A percentile compares a stretch with the other conserved stretches of the same genome.
phyloP scores from a whole-genome alignment of 495 filamentous ascomycete genomes.

The Clohesyomyces aquaticus region DNA sequence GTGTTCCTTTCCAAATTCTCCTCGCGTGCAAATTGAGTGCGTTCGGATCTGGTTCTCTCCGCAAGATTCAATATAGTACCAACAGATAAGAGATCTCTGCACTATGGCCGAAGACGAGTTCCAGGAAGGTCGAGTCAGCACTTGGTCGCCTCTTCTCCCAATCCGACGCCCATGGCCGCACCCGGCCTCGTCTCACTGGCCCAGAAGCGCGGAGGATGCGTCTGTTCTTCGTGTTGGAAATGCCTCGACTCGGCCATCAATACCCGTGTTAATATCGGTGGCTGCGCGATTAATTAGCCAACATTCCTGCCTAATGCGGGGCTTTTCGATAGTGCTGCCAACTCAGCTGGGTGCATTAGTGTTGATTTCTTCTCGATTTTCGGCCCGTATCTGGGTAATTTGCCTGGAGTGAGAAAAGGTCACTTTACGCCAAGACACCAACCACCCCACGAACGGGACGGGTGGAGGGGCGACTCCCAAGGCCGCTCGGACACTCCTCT shows the following conservation, averaged over 20 bases:
- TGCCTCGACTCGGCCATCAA: neutral
- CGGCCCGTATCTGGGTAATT: slow-evolving; percentile 8
- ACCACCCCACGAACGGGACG: slow-evolving; percentile 19
- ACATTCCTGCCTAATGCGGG: slow-evolving; percentile 22
- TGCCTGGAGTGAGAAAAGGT: slow-evolving; percentile 7
- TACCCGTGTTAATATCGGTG: slow-evolving; percentile 16
- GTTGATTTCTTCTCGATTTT: slow-evolving; percentile 13
- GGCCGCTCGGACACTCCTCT: slow-evolving; percentile 1
- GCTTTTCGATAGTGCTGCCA: slow-evolving; percentile 16
- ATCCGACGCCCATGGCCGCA: neutral
- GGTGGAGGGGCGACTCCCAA: slow-evolving; percentile 1
- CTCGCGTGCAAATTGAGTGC: slow-evolving; percentile 10
- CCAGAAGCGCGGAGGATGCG: slow-evolving; percentile 11
- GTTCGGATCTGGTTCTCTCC: slow-evolving; percentile 28
- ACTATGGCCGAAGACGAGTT: slow-evolving; percentile 9
- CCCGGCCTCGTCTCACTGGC: slow-evolving; percentile 8
- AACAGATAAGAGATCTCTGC: slow-evolving; percentile 19
- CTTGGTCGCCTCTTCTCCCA: neutral
- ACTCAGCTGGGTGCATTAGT: slow-evolving; percentile 16
- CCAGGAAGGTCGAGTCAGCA: slow-evolving; percentile 22
- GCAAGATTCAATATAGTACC: slow-evolving; percentile 26
- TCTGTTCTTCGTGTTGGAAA: neutral
- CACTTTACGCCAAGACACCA: neutral
- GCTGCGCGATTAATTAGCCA: slow-evolving; percentile 25
- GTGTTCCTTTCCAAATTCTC: neutral